phyloP scores from a whole-genome alignment of 257 asterid species.

The Capsicum rhomboideum region DNA sequence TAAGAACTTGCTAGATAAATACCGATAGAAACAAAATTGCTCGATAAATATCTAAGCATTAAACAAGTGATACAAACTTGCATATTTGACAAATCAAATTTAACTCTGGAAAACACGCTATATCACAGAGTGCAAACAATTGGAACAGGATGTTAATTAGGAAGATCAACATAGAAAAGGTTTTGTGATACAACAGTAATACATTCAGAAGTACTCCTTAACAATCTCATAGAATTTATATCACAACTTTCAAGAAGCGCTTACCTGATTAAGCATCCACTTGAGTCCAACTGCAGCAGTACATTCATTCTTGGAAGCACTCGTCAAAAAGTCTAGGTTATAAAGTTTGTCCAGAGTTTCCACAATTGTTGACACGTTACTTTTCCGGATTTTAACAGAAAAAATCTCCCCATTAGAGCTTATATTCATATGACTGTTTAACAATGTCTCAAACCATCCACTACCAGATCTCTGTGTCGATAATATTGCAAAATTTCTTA shows the following conservation, averaged over 20 bases:
- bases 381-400: slow-evolving; percentile 70
- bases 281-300: slow-evolving; percentile 96
- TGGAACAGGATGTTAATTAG: neutral
- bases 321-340: slow-evolving; percentile 71
- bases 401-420: slow-evolving; percentile 94
- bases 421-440: slow-evolving; percentile 74
- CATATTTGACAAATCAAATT: neutral
- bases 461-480: slow-evolving; percentile 96
- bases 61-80: neutral
- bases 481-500: slow-evolving; percentile 72
- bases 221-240: neutral
- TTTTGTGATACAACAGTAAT: neutral
- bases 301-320: slow-evolving; percentile 97
- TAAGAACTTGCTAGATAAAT: neutral
- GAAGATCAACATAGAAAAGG: neutral
- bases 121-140: neutral
- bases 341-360: slow-evolving; percentile 74
- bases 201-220: neutral
- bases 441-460: slow-evolving; percentile 91
- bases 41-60: neutral
- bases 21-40: neutral
- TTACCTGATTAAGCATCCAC: slow-evolving; percentile 97
- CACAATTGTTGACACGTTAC: slow-evolving; percentile 58
- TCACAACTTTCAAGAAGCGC: slow-evolving; percentile 8
- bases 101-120: neutral